phyloP scores from a whole-genome alignment of 202 grass and related monocot genomes.

The Carex arenaria region DNA sequence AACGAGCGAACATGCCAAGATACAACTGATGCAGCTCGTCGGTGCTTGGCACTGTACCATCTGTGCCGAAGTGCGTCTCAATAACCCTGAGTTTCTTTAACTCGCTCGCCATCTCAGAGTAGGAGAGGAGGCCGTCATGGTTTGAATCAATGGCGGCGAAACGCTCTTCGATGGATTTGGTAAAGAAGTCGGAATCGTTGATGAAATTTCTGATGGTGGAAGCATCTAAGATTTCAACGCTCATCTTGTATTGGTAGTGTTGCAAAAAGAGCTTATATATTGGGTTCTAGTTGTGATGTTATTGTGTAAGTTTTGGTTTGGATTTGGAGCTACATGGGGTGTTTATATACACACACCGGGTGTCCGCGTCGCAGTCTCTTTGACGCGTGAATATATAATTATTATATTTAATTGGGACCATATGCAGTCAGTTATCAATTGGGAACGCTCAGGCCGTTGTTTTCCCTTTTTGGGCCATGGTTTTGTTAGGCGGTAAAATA shows the following conservation, averaged over 20 bases:
- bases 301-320: not conserved
- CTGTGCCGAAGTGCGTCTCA: constrained; percentile 28
- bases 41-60: not conserved
- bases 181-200: constrained; percentile 10
- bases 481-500: not conserved
- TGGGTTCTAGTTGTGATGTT: not conserved
- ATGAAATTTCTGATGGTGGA: constrained; percentile 24
- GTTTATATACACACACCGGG: too few relatives aligned
- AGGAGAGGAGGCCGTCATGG: constrained; percentile 19
- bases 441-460: too few relatives aligned
- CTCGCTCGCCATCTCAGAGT: constrained; percentile 1
- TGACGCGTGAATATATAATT: too few relatives aligned
- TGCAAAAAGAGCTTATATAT: not conserved
- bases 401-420: too few relatives aligned
- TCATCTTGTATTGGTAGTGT: constrained; percentile 11
- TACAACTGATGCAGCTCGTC: constrained; percentile 21
- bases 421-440: too few relatives aligned
- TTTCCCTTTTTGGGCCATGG: too few relatives aligned
- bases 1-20: not conserved
- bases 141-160: constrained; percentile 16
- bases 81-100: constrained; percentile 29
- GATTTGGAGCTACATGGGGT: not conserved
- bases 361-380: too few relatives aligned
- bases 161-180: constrained; percentile 12
- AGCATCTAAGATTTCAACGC: constrained; percentile 29